Evolutionary conservation across 2,329 filamentous ascomycete species (phyloP).

Genomic region (Cladosporium oxysporum): DNA sequence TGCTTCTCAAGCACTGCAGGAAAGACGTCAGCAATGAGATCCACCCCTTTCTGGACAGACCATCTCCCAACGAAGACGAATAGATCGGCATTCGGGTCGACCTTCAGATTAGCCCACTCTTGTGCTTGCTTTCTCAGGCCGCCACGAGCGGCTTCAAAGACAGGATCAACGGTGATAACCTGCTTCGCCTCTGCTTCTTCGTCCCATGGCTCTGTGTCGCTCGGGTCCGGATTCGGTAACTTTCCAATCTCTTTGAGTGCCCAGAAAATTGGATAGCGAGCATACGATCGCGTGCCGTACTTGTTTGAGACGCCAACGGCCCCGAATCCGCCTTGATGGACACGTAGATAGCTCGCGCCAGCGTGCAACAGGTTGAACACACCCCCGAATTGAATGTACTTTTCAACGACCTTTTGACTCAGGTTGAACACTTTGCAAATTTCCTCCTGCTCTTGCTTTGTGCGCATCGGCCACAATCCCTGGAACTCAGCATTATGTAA

Average conservation of each 20-base stretch:
- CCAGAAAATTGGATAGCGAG: slow-evolving; percentile 70
- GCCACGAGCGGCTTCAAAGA: slow-evolving; percentile 56
- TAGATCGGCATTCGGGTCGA: slow-evolving; percentile 63
- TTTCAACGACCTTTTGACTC: slow-evolving; percentile 55
- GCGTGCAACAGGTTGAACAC: slow-evolving; percentile 69
- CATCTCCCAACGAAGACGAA: slow-evolving; percentile 70
- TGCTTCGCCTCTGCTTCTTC: slow-evolving; percentile 53
- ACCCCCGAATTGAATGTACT: slow-evolving; percentile 68
- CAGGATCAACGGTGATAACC: slow-evolving; percentile 55
- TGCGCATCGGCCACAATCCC: slow-evolving; percentile 68
- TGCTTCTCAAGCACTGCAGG: slow-evolving; percentile 63
- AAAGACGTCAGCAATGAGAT: slow-evolving; percentile 68
- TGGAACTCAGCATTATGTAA: slow-evolving; percentile 72
- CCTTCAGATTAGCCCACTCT: slow-evolving; percentile 65
- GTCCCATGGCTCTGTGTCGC: slow-evolving; percentile 64
- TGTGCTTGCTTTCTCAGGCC: slow-evolving; percentile 63
- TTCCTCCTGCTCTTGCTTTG: slow-evolving; percentile 60
- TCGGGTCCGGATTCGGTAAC: slow-evolving; percentile 66
- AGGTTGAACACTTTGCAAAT: slow-evolving; percentile 67
- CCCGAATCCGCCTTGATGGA: slow-evolving; percentile 69
- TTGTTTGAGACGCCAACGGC: slow-evolving; percentile 69
- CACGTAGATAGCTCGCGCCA: slow-evolving; percentile 64
- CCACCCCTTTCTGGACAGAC: slow-evolving; percentile 69
- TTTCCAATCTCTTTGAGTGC: slow-evolving; percentile 63
- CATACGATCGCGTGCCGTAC: slow-evolving; percentile 66